Evolutionary conservation across 192 early-diverging fungal genomes (phyloP).

Genomic region (Coemansia sp.): DNA sequence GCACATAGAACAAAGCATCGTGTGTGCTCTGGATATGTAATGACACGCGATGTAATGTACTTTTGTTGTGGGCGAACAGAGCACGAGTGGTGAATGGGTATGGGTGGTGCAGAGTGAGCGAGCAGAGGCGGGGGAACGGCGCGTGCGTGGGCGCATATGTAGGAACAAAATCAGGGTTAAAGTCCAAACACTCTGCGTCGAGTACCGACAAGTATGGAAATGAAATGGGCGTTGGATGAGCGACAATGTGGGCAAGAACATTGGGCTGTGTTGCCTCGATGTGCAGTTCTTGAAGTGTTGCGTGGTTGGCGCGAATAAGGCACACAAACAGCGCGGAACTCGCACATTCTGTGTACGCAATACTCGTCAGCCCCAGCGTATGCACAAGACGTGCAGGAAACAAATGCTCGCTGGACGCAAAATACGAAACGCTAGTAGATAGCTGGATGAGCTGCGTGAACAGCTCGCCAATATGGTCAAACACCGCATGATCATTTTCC

Average conservation of each 20-base stretch:
- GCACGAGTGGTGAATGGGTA: conserved; percentile 22
- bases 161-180: not conserved
- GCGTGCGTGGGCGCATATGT: not conserved
- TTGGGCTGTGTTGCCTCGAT: conserved; percentile 7
- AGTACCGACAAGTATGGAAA: not conserved
- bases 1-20: not conserved
- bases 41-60: conserved; percentile 5
- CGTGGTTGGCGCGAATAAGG: conserved; percentile 13
- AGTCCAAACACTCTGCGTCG: too few relatives aligned
- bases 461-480: not conserved
- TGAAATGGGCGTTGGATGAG: not conserved
- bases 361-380: conserved; percentile 3
- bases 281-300: conserved; percentile 6
- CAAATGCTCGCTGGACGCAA: conserved; percentile 6
- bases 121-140: conserved; percentile 14
- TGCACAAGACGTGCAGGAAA: not conserved
- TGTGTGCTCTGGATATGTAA: conserved; percentile 7
- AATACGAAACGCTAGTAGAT: conserved; percentile 6
- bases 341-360: conserved; percentile 21
- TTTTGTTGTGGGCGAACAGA: conserved; percentile 18
- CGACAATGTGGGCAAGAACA: too few relatives aligned
- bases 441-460: not conserved
- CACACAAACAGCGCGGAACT: conserved; percentile 9
- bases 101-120: conserved; percentile 2
- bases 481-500: not conserved